Percentiles rank a stretch among this genome's conserved stretches.
Evolutionary conservation across 2,329 filamentous ascomycete species (phyloP).

Genomic region (Curvularia hawaiiensis): DNA sequence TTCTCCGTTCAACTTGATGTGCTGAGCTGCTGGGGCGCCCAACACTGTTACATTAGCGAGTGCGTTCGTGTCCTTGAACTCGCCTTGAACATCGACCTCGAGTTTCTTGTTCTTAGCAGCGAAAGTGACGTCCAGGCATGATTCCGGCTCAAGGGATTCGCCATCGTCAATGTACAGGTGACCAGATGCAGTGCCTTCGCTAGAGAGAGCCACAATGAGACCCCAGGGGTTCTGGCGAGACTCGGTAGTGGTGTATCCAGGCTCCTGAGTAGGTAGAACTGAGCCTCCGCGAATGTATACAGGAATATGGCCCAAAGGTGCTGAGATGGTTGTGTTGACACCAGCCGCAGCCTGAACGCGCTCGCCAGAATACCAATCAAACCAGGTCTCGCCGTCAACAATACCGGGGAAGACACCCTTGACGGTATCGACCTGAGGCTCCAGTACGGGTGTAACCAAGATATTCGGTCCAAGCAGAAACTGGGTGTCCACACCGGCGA

Average conservation of each 20-base stretch:
- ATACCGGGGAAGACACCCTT: conserved; percentile 73
- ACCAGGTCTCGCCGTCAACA: conserved; percentile 67
- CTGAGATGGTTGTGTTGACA: conserved; percentile 64
- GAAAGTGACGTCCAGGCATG: conserved; percentile 62
- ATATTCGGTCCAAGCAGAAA: conserved; percentile 72
- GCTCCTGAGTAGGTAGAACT: conserved; percentile 70
- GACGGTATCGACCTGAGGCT: conserved; percentile 65
- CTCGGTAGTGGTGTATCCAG: conserved; percentile 69
- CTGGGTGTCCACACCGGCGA: conserved; percentile 70
- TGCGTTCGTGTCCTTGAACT: conserved; percentile 61
- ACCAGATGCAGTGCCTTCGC: conserved; percentile 62
- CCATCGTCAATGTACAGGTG: conserved; percentile 77
- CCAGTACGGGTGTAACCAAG: conserved; percentile 70
- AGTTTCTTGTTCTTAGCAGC: conserved; percentile 52
- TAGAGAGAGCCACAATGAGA: conserved; percentile 66
- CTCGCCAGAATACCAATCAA: conserved; percentile 78
- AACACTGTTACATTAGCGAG: conserved; percentile 68
- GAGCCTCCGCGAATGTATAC: conserved; percentile 72
- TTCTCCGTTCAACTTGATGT: conserved; percentile 55
- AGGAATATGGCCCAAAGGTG: conserved; percentile 71
- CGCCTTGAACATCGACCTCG: conserved; percentile 56
- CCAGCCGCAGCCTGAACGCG: conserved; percentile 58
- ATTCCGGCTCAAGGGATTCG: conserved; percentile 64
- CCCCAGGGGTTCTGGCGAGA: conserved; percentile 70
- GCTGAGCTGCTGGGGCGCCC: conserved; percentile 56